Evolutionary conservation across 192 early-diverging fungal species (phyloP), one percentile per base, ranked within the genome.

Genomic region (Thamnidium elegans): DNA sequence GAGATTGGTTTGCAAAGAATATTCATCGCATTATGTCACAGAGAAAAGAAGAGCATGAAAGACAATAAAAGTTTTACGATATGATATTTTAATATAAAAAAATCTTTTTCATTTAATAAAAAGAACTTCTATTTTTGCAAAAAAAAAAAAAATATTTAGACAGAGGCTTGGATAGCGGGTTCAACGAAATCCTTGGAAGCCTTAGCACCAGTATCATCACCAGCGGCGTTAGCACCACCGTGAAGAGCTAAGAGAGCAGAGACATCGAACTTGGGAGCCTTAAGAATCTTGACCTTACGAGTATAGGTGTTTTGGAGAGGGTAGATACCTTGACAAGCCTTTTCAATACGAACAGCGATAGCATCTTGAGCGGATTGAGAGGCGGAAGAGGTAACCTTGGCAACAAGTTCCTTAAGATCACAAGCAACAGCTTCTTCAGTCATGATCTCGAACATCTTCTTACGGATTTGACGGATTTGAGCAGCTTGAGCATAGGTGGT

Each of bases 371-470:
- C 71, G 46, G 52, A 61, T 30, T 47, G 59, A 63, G 71, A 73
- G 17, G 71, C 66, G 55, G 71, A 73, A 63, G 92, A 86, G 71
- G 94, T 88, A 69, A 99, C 90, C 92, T 98, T 98, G 74, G 85
- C 80, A 73, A 99, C 90, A 36, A 98, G 81, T 79, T 94, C 92
- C 86, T 93, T 93, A 82, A 99, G 87, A 79, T 95, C 92, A 83
- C 90, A 90, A n/a, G 85, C 76, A 66, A 86, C 62, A 52, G 90
- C 90, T 85, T 95, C 92, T 55, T 81, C 79, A 66, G 75, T 87
- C 84, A 98, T 94, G 85, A 98, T 92, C 82, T 99, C 97, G 80
- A 94, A 95, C 94, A 99, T 99, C 94, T 98, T 97, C 89, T 98
- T 96, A 82, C 97, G 94, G 83, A 99, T 98, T 75, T 86, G 82